Evolutionary conservation across 2,329 filamentous ascomycete species (phyloP).

Genomic region (Grosmannia penicillata): DNA sequence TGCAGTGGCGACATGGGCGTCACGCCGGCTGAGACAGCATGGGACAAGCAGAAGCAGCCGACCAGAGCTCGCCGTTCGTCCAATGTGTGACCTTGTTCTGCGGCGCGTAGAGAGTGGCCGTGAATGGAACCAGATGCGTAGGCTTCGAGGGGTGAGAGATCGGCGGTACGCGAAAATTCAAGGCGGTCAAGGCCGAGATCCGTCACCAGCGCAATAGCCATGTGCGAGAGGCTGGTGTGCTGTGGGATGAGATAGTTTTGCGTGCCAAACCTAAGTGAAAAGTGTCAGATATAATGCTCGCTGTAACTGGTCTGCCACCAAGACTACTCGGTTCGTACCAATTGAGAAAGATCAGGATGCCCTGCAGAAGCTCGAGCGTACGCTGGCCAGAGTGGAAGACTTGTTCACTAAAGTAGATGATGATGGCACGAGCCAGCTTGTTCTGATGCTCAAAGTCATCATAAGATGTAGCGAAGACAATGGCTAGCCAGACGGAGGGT

Average conservation of each 20-base stretch:
- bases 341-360: constrained; percentile 8
- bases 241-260: constrained; percentile 10
- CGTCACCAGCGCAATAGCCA: constrained; percentile 11
- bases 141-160: constrained; percentile 8
- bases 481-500: constrained; percentile 12
- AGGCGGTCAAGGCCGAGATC: constrained; percentile 12
- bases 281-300: neutral
- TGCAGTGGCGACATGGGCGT: constrained; percentile 25
- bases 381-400: constrained; percentile 7
- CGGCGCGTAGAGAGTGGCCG: constrained; percentile 2
- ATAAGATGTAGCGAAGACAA: constrained; percentile 12
- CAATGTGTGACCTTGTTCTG: constrained; percentile 8
- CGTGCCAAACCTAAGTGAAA: constrained; percentile 5
- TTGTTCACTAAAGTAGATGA: constrained; percentile 9
- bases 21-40: constrained; percentile 10
- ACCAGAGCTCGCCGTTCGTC: constrained; percentile 27
- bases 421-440: constrained; percentile 6
- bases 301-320: neutral
- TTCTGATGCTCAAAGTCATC: constrained; percentile 11
- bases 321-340: constrained; percentile 6
- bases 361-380: constrained; percentile 11
- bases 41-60: constrained; percentile 27
- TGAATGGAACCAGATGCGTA: constrained; percentile 6
- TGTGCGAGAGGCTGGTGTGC: constrained; percentile 10
- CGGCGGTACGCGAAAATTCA: constrained; percentile 3